Evolutionary conservation across 352 stramenopile species (phyloP).

Genomic region (Pythium sp.): DNA sequence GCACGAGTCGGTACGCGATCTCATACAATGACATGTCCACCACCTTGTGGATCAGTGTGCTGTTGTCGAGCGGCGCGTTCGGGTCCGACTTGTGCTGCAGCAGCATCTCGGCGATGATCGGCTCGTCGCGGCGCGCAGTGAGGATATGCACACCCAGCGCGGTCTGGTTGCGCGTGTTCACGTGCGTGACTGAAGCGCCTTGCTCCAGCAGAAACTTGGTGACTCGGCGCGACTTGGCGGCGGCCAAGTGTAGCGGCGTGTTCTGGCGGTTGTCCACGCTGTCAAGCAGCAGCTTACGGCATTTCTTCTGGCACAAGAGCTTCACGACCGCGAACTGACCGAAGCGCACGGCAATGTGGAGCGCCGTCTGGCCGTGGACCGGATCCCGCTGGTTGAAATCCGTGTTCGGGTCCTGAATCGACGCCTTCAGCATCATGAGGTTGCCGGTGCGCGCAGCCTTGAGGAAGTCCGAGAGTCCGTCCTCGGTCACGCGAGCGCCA

Average conservation of each 20-base stretch:
- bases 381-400: conserved; percentile 65
- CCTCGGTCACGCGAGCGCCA: conserved; percentile 47
- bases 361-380: conserved; percentile 68
- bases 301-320: conserved; percentile 66
- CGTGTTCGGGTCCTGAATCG: conserved; percentile 55
- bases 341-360: conserved; percentile 79
- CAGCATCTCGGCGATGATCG: conserved; percentile 77
- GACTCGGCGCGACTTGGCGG: conserved; percentile 78
- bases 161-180: conserved; percentile 75
- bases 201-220: conserved; percentile 83
- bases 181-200: conserved; percentile 48
- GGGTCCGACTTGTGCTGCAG: conserved; percentile 71
- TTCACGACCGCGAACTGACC: conserved; percentile 74
- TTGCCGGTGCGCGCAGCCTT: conserved; percentile 67
- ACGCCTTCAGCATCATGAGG: conserved; percentile 47
- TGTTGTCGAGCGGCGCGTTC: conserved; percentile 61
- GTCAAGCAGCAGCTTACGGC: conserved; percentile 57
- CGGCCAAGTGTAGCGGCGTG: conserved; percentile 72
- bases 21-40: conserved; percentile 68
- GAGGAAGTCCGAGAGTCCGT: conserved; percentile 58
- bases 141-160: conserved; percentile 76
- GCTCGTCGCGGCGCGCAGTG: conserved; percentile 72
- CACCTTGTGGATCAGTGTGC: conserved; percentile 71
- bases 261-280: conserved; percentile 71
- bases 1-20: conserved; percentile 75